Evolutionary conservation across 345 rosid species (phyloP).

Genomic region (Citrus cavaleriei): DNA sequence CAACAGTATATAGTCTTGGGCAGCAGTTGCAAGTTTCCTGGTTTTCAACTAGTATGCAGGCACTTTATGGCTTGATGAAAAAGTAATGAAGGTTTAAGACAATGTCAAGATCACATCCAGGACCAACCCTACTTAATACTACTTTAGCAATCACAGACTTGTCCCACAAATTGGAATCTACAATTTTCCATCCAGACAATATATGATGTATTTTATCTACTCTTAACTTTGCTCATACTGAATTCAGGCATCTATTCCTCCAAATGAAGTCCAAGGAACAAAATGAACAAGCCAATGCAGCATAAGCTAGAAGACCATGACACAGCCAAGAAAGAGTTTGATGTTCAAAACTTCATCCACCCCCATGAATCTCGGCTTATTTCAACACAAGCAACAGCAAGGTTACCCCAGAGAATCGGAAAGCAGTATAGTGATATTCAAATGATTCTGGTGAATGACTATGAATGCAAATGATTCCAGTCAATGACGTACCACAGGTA

Average conservation of each 20-base stretch:
- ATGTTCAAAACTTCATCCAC: background rate
- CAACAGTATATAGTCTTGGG: background rate
- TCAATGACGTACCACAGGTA: background rate
- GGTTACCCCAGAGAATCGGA: background rate
- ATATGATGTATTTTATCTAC: background rate
- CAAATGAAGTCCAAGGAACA: background rate
- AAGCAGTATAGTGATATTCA: background rate
- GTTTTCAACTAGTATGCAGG: background rate
- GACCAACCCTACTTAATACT: background rate
- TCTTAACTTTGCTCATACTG: background rate
- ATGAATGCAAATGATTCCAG: background rate
- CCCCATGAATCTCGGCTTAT: background rate
- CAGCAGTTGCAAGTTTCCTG: background rate
- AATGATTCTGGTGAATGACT: background rate
- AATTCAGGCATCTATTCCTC: background rate
- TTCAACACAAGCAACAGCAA: background rate
- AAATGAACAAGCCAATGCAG: background rate
- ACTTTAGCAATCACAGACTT: background rate
- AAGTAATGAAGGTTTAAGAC: background rate
- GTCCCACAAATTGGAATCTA: background rate
- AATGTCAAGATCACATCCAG: background rate
- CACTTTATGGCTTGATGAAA: background rate
- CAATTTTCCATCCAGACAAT: background rate
- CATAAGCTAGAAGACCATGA: background rate
- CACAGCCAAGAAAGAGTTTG: background rate